Evolutionary conservation across 768 basidiomycete genomes (phyloP), one percentile per base, ranked within the genome.

Genomic region (Cyclocybe aegerita): DNA sequence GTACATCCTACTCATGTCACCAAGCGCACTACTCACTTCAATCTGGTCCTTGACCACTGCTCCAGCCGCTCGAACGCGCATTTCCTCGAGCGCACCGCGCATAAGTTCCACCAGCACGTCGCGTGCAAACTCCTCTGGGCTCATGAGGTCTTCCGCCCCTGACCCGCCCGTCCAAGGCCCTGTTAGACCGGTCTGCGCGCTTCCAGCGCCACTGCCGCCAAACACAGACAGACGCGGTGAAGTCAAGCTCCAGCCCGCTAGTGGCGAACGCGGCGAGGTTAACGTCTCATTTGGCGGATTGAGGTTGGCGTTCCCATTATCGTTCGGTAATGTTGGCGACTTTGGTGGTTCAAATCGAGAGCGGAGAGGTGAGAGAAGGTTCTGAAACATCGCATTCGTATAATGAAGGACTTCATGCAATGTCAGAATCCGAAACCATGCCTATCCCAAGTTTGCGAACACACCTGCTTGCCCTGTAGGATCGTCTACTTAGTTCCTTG

Each of bases 61-160:
- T 42, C 81, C 76, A 2, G 80, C 76, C 11, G 49, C 55, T 12
- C 55, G 51, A 4, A 70, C 60, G 68, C 90, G 92, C 47, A 93
- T 67, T 48, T 78, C 79, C 56, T 89, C 89, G 15, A 92, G 77
- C 0, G 82, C 70, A 50, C 79, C 82, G 31, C 83, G 73, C 81
- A 93, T 86, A 30, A 87, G 68, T 63, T 86, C 81, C 17, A 88
- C 72, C 36, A 88, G 72, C 15, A 86, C 87, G 62, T 88, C 87
- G 52, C 85, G 69, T 8, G 85, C 86, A 62, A 88, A 87, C 60
- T 88, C 83, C 61, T 88, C 86, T 9, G 86, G 83, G 10, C 75
- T 62, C 34, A 74, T 74, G 40, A 77, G 73, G 46, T 75, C 75
- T 29, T 76, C 72, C 39, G 68, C 60, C 23, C 58, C 59, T 16